phyloP scores from a whole-genome alignment of 1,139 yeast genomes.

The Geotrichum citri-aurantii region DNA sequence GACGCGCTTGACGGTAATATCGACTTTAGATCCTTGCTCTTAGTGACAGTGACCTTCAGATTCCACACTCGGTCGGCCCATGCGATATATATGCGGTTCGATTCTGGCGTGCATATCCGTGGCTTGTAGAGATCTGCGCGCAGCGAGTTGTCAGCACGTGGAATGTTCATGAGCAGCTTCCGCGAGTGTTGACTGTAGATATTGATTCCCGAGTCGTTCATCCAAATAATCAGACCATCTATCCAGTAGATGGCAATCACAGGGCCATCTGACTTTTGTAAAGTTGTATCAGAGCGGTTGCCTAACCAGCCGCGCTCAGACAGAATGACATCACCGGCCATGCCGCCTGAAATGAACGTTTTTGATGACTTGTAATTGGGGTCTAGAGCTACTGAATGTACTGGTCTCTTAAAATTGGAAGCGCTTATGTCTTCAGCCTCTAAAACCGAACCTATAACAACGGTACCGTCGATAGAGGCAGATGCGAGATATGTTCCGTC shows the following conservation, averaged over 20 bases:
- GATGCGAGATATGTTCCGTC: slow-evolving; percentile 76
- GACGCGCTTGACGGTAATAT: slow-evolving; percentile 35
- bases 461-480: slow-evolving; percentile 91
- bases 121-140: slow-evolving; percentile 87
- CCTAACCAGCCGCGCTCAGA: slow-evolving; percentile 87
- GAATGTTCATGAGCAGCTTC: slow-evolving; percentile 43
- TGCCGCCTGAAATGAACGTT: slow-evolving; percentile 81
- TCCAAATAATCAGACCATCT: slow-evolving; percentile 67
- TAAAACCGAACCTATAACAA: slow-evolving; percentile 65
- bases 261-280: slow-evolving; percentile 65
- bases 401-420: slow-evolving; percentile 80
- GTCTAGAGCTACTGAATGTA: slow-evolving; percentile 80
- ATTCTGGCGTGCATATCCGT: slow-evolving; percentile 59
- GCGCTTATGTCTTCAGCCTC: slow-evolving; percentile 65
- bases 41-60: slow-evolving; percentile 42
- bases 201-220: slow-evolving; percentile 73
- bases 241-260: slow-evolving; percentile 58
- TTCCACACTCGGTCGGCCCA: slow-evolving; percentile 84
- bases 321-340: slow-evolving; percentile 73
- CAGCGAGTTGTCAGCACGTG: slow-evolving; percentile 55
- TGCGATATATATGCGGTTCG: slow-evolving; percentile 64
- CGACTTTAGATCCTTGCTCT: slow-evolving; percentile 12
- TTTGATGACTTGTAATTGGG: slow-evolving; percentile 56
- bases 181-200: slow-evolving; percentile 29
- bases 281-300: slow-evolving; percentile 57